These are phyloP conservation scores for Boletus sensibilis DNA, from an alignment of 768 basidiomycete species.

Conservation along the genomic window DNA sequence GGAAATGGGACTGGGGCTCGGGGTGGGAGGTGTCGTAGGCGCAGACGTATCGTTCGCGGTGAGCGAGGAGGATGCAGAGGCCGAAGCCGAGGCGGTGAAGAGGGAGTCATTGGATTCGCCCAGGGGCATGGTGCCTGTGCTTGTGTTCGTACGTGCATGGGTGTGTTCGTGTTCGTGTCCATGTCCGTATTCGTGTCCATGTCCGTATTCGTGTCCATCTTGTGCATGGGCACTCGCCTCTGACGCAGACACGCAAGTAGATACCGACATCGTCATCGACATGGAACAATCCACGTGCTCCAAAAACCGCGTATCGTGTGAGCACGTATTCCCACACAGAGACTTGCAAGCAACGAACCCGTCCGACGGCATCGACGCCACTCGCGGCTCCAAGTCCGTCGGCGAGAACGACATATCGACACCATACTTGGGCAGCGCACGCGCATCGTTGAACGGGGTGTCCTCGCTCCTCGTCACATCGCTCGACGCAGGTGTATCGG, in stretches of 20 bases:
- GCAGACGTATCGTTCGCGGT: constrained; percentile 20
- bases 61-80: constrained; percentile 19
- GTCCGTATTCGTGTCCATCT: not conserved
- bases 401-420: constrained; percentile 10
- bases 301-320: constrained; percentile 20
- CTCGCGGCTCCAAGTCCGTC: constrained; percentile 4
- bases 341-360: not conserved
- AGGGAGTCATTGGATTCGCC: constrained; percentile 31
- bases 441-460: constrained; percentile 23
- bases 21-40: constrained; percentile 30
- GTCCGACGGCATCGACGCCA: constrained; percentile 13
- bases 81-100: constrained; percentile 25
- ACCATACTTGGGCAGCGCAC: constrained; percentile 16
- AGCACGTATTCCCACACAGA: not conserved
- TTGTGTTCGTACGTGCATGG: not conserved
- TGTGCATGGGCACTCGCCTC: constrained; percentile 1
- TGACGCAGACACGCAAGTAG: constrained; percentile 11
- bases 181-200: not conserved
- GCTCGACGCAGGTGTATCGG: constrained; percentile 14
- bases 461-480: constrained; percentile 7
- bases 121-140: constrained; percentile 9
- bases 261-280: constrained; percentile 13
- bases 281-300: constrained; percentile 21
- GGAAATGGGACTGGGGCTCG: constrained; percentile 7
- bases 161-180: not conserved